phyloP scores from a whole-genome alignment of 2,329 filamentous ascomycete species.

The Cercospora sp. region DNA sequence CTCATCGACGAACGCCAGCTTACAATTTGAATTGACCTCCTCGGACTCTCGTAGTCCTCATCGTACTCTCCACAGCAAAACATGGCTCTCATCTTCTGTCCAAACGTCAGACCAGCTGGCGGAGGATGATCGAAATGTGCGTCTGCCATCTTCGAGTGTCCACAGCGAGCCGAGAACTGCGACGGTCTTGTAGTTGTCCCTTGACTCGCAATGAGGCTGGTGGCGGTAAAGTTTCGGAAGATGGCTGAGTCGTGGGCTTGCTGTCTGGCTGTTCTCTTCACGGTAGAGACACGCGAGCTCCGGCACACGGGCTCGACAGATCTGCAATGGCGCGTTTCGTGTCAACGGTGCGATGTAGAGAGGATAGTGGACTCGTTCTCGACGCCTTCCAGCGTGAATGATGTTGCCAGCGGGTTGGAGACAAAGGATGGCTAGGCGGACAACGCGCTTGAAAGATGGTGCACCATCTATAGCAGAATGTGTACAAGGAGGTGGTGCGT shows the following conservation, averaged over 20 bases:
- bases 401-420: background rate
- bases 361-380: background rate
- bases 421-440: background rate
- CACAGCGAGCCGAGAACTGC: background rate
- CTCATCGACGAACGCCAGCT: background rate
- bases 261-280: constrained; percentile 3
- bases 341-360: background rate
- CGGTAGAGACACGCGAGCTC: constrained; percentile 18
- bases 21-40: constrained; percentile 31
- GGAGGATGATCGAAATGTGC: background rate
- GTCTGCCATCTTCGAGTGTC: constrained; percentile 8
- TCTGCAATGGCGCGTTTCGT: constrained; percentile 9
- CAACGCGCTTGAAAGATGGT: background rate
- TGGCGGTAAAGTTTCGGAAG: constrained; percentile 12
- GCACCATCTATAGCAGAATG: background rate
- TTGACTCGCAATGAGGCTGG: constrained; percentile 7
- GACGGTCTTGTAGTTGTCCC: constrained; percentile 1
- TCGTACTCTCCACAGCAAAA: constrained; percentile 31
- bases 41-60: constrained; percentile 29
- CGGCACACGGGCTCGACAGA: constrained; percentile 14
- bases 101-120: constrained; percentile 19
- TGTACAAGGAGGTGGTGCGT: constrained; percentile 2
- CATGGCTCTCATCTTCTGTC: constrained; percentile 26
- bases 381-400: background rate
- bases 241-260: constrained; percentile 20